Percentiles rank a stretch among this genome's conserved stretches.
These are phyloP conservation scores for Epichloe sp. DNA, from an alignment of 2,329 filamentous ascomycete species.

Conservation along the genomic window DNA sequence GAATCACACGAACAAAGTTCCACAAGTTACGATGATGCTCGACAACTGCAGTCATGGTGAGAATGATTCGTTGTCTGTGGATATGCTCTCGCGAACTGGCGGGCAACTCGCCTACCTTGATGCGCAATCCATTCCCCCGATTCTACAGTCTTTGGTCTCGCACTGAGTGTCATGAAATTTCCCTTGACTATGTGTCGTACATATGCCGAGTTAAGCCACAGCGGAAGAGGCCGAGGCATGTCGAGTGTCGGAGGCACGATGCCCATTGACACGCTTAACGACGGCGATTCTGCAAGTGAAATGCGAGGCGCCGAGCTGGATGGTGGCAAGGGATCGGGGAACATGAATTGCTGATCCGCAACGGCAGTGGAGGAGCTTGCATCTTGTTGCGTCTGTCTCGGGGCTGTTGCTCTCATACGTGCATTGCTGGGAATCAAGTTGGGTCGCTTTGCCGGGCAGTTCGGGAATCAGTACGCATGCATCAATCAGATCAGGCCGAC, in stretches of 20 bases:
- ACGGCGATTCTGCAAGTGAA: not conserved
- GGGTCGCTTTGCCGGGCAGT: not conserved
- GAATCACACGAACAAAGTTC: constrained; percentile 78
- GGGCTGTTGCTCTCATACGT: not conserved
- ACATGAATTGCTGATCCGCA: not conserved
- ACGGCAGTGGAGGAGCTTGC: not conserved
- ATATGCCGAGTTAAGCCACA: constrained; percentile 63
- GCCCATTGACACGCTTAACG: not conserved
- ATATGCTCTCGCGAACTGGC: not conserved
- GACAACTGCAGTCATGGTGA: constrained; percentile 46
- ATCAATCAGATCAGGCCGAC: not conserved
- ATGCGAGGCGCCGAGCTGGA: constrained; percentile 1
- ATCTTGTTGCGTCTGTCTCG: not conserved
- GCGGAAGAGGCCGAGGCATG: constrained; percentile 48
- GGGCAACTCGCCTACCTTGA: constrained; percentile 54
- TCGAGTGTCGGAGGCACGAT: not conserved
- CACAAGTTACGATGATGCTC: constrained; percentile 84
- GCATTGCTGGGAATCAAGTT: constrained; percentile 1
- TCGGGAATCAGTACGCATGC: not conserved
- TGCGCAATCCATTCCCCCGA: constrained; percentile 93
- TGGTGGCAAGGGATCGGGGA: not conserved
- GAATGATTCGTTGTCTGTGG: not conserved
- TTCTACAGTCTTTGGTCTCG: constrained; percentile 88
- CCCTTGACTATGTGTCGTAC: constrained; percentile 86
- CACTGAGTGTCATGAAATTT: constrained; percentile 92